Evolutionary conservation across 805 yeast genomes (phyloP).

Genomic region (Dipodascus geniculatus): DNA sequence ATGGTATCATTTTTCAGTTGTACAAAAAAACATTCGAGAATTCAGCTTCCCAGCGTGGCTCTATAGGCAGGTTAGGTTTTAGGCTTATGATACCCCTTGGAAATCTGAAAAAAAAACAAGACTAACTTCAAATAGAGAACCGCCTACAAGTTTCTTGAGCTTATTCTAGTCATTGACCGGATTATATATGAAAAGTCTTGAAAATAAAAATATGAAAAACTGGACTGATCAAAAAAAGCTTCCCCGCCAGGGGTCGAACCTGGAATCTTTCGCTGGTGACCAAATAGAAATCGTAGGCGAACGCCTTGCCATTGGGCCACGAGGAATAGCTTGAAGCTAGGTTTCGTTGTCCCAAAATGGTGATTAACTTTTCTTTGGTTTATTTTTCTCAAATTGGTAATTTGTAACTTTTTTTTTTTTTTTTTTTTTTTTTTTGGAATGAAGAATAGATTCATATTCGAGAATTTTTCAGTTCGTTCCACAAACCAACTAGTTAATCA

Average conservation of each 20-base stretch:
- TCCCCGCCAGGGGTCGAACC: conserved; percentile 48
- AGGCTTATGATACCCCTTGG: not conserved
- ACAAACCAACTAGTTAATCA: no score
- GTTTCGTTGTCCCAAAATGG: no score
- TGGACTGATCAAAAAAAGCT: conserved; percentile 25
- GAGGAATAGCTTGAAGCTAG: conserved; percentile 22
- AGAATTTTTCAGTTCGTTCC: no score
- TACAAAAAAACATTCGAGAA: not conserved
- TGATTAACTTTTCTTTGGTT: not conserved
- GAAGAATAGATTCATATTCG: no score
- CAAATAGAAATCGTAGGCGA: conserved; percentile 23
- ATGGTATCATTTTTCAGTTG: not conserved
- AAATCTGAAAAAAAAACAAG: not conserved
- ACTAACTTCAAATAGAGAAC: not conserved
- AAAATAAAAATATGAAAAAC: not conserved
- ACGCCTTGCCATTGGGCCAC: conserved; percentile 30
- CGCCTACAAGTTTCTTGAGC: no score
- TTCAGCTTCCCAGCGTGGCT: not conserved
- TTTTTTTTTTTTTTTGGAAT: no score
- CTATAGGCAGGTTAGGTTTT: not conserved
- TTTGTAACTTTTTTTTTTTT: no score
- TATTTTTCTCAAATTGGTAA: not conserved
- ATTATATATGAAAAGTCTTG: no score
- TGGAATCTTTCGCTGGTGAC: conserved; percentile 38
- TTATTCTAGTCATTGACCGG: not conserved